Conservation (phyloP, 176 grass and related monocot species). For the Olyra latifolia region DNA sequence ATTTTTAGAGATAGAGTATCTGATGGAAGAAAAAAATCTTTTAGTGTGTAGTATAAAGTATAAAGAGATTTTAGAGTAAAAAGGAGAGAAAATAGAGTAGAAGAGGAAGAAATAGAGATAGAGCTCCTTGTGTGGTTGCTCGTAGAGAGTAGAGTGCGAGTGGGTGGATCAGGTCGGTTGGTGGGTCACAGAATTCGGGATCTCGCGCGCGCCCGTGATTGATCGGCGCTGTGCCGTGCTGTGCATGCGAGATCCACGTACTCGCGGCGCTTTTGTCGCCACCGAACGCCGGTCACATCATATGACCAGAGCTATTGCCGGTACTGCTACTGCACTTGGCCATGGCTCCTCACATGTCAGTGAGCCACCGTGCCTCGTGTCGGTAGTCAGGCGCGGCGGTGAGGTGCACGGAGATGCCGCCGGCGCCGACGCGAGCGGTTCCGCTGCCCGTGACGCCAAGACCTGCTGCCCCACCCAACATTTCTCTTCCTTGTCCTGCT, state of each 20-base stretch:
- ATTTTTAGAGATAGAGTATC: too few species aligned
- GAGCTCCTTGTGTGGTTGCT: too few species aligned
- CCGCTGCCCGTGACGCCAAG: neutral
- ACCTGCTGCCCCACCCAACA: neutral
- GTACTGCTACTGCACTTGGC: neutral
- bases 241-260: neutral
- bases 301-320: neutral
- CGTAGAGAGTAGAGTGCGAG: too few species aligned
- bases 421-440: neutral
- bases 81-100: too few species aligned
- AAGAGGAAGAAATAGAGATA: too few species aligned
- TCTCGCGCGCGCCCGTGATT: neutral
- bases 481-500: neutral
- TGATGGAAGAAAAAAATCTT: too few species aligned
- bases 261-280: neutral
- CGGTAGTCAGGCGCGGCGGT: neutral
- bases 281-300: neutral
- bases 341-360: neutral
- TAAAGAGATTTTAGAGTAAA: too few species aligned
- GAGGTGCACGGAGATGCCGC: neutral
- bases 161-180: constrained; percentile 20
- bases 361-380: neutral
- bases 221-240: neutral
- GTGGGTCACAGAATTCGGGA: constrained; percentile 22
- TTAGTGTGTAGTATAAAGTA: too few species aligned